A percentile compares a stretch with the other conserved stretches of the same genome.
Evolutionary conservation across 2,329 filamentous ascomycete species (phyloP).

Genomic region (Pseudophaeomoniella oleicola): DNA sequence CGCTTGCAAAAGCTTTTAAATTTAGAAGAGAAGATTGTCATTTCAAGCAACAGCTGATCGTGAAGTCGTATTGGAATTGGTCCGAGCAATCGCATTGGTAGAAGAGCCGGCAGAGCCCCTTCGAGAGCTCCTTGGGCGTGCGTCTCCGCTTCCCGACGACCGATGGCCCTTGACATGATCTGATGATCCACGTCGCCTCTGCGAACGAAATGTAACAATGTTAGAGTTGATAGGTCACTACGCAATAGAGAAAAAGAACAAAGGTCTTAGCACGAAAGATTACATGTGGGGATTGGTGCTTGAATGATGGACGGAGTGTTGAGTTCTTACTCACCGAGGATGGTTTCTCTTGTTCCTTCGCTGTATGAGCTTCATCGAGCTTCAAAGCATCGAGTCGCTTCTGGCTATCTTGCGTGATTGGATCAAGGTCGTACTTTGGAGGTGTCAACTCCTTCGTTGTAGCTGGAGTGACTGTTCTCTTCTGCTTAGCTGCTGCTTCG

Average conservation of each 20-base stretch:
- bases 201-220: constrained; percentile 19
- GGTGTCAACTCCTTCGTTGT: constrained; percentile 15
- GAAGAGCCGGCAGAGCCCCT: constrained; percentile 22
- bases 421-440: constrained; percentile 55
- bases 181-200: constrained; percentile 29
- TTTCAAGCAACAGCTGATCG: neutral
- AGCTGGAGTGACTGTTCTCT: constrained; percentile 22
- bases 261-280: constrained; percentile 27
- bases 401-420: constrained; percentile 66
- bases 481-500: constrained; percentile 60
- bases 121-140: constrained; percentile 22
- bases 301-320: no score
- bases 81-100: constrained; percentile 21
- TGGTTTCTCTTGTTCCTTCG: constrained; percentile 30
- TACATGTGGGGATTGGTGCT: constrained; percentile 7
- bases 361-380: constrained; percentile 49
- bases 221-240: constrained; percentile 31
- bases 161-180: constrained; percentile 24
- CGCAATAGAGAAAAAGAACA: constrained; percentile 13
- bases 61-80: constrained; percentile 15
- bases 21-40: constrained; percentile 1
- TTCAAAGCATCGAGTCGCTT: constrained; percentile 81
- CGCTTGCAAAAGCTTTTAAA: neutral
- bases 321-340: constrained; percentile 27
- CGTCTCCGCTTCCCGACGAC: constrained; percentile 25